Percentiles rank a stretch among this genome's conserved stretches.
Conservation (phyloP, 345 rosid species). For the Ceriops decandra region DNA sequence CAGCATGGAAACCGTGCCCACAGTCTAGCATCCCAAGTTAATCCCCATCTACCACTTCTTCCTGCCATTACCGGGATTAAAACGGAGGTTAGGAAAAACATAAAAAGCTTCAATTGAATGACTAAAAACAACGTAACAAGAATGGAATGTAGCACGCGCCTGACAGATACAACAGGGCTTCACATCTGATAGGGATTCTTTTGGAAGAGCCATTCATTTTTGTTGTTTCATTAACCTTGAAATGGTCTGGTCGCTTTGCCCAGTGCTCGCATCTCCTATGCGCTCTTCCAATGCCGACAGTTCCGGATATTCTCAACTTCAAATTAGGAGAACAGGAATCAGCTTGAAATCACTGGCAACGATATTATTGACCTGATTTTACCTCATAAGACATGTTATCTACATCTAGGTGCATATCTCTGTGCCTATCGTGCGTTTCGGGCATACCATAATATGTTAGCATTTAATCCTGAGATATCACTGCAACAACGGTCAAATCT, state of each 20-base stretch:
- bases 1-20: constrained; percentile 21
- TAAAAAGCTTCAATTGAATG: not conserved
- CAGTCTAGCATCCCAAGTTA: constrained; percentile 22
- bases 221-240: constrained; percentile 16
- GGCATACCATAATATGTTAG: constrained; percentile 14
- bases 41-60: constrained; percentile 13
- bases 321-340: not conserved
- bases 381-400: constrained; percentile 33
- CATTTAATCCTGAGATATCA: constrained; percentile 19
- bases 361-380: not conserved
- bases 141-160: not conserved
- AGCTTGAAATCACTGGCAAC: not conserved
- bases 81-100: not conserved
- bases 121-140: too few species aligned
- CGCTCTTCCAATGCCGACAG: constrained; percentile 28
- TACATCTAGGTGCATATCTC: constrained; percentile 28
- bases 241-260: constrained; percentile 19
- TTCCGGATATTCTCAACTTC: constrained; percentile 11
- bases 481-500: constrained; percentile 8
- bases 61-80: constrained; percentile 17
- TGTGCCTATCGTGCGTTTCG: constrained; percentile 25
- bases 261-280: constrained; percentile 27
- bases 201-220: not conserved
- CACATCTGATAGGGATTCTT: constrained; percentile 5
- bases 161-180: constrained; percentile 28